Evolutionary conservation across 805 yeast species (phyloP), one percentile per base, ranked within the genome.

Genomic region (Lipomyces mesembrius): DNA sequence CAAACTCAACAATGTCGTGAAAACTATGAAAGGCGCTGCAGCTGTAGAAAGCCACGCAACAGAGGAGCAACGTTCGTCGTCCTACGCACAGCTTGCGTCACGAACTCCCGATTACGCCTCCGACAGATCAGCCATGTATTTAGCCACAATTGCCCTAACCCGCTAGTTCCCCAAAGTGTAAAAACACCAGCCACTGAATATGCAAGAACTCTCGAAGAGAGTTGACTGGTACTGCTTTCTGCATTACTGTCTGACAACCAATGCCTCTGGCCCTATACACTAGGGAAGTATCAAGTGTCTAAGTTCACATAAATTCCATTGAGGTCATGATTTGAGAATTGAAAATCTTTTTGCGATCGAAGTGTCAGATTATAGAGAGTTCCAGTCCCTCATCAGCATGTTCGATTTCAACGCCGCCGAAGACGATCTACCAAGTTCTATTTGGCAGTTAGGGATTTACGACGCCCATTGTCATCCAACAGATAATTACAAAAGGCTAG

Each of bases 401-500:
- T 29, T 54, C 27, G n/a, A 17, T 12, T 27, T 54, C 37, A 8
- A 8, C 34, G 12, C 29, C 29, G 37, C 32, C 39, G 39, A 27
- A 5, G 22, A 14, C 57, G 34, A 55, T 11, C 59, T 56, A 9
- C 59, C 59, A 17, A 9, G 49, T 9, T 20, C 29, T 2, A 34
- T 61, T 12, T 61, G 63, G 63, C 32, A 11, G 5, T 57, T 67
- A 11, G 70, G 70, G 11, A 32, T 67, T 32, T 70, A 61, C 43
- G 82, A 79, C 71, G 81, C 79, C 6, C 82, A 79, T 60, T 80
- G 82, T 68, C 82, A 79, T 67, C 80, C 80, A 1, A 77, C 80
- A 0, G 82, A 79, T 49, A 63, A 66, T 25, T 75, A 74, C 6
- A 73, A 63, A 29, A 61, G 67, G 14, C 66, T 76, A 29, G 65